Conservation (phyloP, 1,284 basidiomycete genomes). For the Moesziomyces aphidis region DNA sequence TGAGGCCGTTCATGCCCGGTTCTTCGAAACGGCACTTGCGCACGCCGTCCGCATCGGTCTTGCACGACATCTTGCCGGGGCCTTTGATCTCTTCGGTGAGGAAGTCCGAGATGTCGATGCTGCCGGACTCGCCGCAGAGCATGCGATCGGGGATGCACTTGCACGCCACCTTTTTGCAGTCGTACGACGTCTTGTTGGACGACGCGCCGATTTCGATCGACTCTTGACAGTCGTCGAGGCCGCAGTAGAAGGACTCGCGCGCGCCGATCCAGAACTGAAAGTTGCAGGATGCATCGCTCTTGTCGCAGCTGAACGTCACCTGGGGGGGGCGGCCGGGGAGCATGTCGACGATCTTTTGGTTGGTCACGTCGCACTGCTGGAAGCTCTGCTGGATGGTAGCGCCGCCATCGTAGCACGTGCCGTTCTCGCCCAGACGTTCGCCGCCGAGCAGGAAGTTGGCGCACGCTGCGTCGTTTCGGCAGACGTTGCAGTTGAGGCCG, state of each 20-base stretch:
- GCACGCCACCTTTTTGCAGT: constrained; percentile 79
- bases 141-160: constrained; percentile 91
- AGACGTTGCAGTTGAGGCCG: constrained; percentile 83
- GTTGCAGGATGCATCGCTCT: constrained; percentile 48
- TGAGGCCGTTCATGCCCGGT: constrained; percentile 94
- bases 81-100: constrained; percentile 89
- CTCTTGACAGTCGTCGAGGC: constrained; percentile 77
- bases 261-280: constrained; percentile 88
- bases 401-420: constrained; percentile 94
- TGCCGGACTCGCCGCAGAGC: constrained; percentile 94
- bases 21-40: constrained; percentile 87
- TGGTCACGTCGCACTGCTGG: constrained; percentile 96
- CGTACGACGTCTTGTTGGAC: constrained; percentile 69
- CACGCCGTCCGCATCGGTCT: constrained; percentile 68
- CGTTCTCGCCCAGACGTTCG: constrained; percentile 72
- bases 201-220: constrained; percentile 40
- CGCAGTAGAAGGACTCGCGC: constrained; percentile 95
- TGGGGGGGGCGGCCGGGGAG: constrained; percentile 88
- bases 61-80: constrained; percentile 87
- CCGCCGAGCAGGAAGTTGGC: constrained; percentile 50
- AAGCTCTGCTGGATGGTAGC: constrained; percentile 90
- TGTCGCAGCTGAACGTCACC: constrained; percentile 80
- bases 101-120: constrained; percentile 97
- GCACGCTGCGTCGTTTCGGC: constrained; percentile 42
- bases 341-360: constrained; percentile 89